Percentiles rank a stretch among this genome's conserved stretches.
phyloP scores from a whole-genome alignment of 768 basidiomycete species.

The Pleurotus cornucopiae region DNA sequence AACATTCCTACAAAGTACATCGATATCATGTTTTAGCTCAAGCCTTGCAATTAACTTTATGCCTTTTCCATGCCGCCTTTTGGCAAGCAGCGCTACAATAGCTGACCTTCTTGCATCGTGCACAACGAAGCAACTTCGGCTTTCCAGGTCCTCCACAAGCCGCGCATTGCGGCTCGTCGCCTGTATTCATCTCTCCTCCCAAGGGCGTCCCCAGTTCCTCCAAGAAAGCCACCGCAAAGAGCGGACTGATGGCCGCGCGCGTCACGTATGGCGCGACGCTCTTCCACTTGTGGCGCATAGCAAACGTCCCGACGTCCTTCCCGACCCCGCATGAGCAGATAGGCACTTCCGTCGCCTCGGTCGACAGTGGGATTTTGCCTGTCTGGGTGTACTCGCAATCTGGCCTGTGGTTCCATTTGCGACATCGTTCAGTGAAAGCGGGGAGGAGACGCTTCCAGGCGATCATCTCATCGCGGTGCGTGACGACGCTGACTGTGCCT shows the following conservation, averaged over 20 bases:
- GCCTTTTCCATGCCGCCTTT: constrained; percentile 40
- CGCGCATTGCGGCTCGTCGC: constrained; percentile 8
- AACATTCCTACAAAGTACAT: no score
- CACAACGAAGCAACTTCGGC: constrained; percentile 26
- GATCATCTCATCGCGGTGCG: constrained; percentile 28
- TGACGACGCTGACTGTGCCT: constrained; percentile 10
- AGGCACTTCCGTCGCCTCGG: constrained; percentile 31
- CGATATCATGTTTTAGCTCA: no score
- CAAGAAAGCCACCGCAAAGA: constrained; percentile 49
- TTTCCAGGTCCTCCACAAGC: constrained; percentile 15
- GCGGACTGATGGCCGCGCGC: constrained; percentile 45
- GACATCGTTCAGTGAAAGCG: constrained; percentile 46
- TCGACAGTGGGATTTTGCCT: constrained; percentile 32
- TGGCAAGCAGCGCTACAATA: constrained; percentile 46
- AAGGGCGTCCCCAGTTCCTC: constrained; percentile 26
- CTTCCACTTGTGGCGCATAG: constrained; percentile 28
- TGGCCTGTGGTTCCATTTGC: constrained; percentile 43
- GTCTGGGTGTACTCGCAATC: constrained; percentile 42
- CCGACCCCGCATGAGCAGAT: constrained; percentile 54
- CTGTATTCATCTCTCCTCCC: constrained; percentile 10
- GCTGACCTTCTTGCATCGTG: constrained; percentile 29
- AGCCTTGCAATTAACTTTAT: constrained; percentile 31
- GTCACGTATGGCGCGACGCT: constrained; percentile 39
- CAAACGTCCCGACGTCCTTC: constrained; percentile 37
- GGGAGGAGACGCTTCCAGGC: constrained; percentile 53